Percentiles rank a stretch among this genome's conserved stretches.
These are phyloP conservation scores for Tanacetum coccineum DNA, from an alignment of 129 eudicot genomes.

Conservation along the genomic window DNA sequence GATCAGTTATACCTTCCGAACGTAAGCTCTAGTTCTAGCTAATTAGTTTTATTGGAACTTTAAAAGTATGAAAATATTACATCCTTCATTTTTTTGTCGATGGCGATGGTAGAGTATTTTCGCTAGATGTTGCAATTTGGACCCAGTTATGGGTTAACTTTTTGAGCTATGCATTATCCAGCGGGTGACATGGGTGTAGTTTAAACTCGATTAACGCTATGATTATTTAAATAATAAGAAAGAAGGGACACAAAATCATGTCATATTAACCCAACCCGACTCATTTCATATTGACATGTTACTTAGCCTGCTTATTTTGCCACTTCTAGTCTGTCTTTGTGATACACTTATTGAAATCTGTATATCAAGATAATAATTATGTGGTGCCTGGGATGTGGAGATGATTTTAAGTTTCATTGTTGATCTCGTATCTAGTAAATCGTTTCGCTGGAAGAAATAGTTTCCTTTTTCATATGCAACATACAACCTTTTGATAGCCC, in stretches of 20 bases:
- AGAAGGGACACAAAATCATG: no score
- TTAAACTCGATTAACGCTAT: no score
- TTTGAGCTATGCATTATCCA: neutral
- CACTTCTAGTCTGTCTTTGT: no score
- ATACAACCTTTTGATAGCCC: slow-evolving; percentile 9
- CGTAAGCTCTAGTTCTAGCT: slow-evolving; percentile 43
- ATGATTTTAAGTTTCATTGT: no score
- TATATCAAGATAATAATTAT: neutral
- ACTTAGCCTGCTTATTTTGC: no score
- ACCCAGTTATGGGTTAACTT: neutral
- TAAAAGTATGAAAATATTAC: slow-evolving; percentile 3
- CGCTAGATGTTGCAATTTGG: neutral
- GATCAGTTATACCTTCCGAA: slow-evolving; percentile 93
- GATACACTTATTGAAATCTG: no score
- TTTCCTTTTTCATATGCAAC: no score
- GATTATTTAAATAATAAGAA: no score
- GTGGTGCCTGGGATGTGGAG: neutral
- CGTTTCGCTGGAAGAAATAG: no score
- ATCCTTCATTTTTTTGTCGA: neutral
- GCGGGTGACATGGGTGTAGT: neutral
- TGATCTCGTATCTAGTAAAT: no score
- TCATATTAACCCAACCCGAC: no score
- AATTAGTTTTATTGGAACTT: slow-evolving; percentile 3
- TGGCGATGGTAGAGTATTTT: neutral
- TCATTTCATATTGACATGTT: no score